Base-by-base conservation (phyloP, 225 moss, liverwort and hornwort genomes). In the Sphagnum tenellum region DNA sequence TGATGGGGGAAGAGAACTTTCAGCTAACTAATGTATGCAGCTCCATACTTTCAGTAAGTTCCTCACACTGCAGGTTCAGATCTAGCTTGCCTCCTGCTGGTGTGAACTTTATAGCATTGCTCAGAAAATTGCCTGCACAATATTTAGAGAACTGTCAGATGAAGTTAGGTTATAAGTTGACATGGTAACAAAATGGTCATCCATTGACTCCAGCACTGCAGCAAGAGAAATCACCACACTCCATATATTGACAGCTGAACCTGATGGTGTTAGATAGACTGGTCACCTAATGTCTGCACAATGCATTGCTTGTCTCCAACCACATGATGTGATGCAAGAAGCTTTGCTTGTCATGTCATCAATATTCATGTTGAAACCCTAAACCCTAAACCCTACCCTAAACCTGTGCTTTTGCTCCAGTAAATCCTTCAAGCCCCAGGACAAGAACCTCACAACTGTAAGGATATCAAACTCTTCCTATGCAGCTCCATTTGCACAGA, bases 51-150 rank as follows among this genome's bases (percentile, higher is more conserved):
- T 86, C 81, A 12, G 72, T 63, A 48, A 89, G 75, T 48, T 87
- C 82, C 71, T 65, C 57, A 44, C 75, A 75, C 5, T 48, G 48
- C 8, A 75, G 2, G 48, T 66, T 63, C 45, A 75, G 57, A 13
- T 75, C 65, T 53, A 75, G 13, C 3, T 47, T 66, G 45, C 75
- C 75, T 13, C 75, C 75, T 44, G 70, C 53, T 4, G 66, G 55
- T 13, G 69, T 75, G 45, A 75, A 75, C 50, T 75, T 75, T 44
- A 75, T 62, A 3, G 75, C 75, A 67, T 75, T 75, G 46, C 89
- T 89, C 12, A 89, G 69, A 55, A 89, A 87, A 45, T 89, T 89
- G 4, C 89, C 89, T 89, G 81, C 52, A 68, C 44, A 63, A n/a
- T n/a, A n/a, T n/a, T n/a, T n/a, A n/a, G n/a, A n/a, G n/a, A n/a